Conservation (phyloP, 2,329 filamentous ascomycete genomes). For the Botrytis byssoidea region DNA sequence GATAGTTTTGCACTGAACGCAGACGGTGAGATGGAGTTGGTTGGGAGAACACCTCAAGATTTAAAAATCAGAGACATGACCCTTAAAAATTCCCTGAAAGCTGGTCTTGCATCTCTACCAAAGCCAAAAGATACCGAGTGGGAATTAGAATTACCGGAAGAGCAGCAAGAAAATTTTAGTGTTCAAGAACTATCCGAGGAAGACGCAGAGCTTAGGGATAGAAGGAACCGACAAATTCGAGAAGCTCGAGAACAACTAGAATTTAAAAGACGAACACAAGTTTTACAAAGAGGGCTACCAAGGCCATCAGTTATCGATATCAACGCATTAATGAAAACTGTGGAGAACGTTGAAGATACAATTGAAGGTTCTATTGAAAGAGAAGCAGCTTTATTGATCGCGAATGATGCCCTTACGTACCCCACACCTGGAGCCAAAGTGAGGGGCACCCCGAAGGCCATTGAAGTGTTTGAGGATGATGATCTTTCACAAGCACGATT, state of each 20-base stretch:
- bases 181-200: constrained; percentile 55
- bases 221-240: constrained; percentile 68
- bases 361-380: constrained; percentile 68
- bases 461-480: constrained; percentile 68
- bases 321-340: constrained; percentile 62
- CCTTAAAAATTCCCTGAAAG: constrained; percentile 65
- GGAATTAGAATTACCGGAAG: constrained; percentile 89
- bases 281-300: constrained; percentile 82
- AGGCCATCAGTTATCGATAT: constrained; percentile 73
- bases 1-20: constrained; percentile 84
- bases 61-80: constrained; percentile 69
- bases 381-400: constrained; percentile 78
- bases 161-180: constrained; percentile 60
- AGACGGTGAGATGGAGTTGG: constrained; percentile 62
- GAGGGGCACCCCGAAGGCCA: constrained; percentile 56
- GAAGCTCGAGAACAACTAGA: constrained; percentile 71
- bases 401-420: constrained; percentile 74
- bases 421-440: constrained; percentile 68
- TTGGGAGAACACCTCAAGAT: constrained; percentile 75
- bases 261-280: constrained; percentile 80
- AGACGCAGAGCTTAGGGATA: constrained; percentile 71
- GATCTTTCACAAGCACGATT: constrained; percentile 72
- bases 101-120: constrained; percentile 76
- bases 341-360: constrained; percentile 59
- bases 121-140: constrained; percentile 92